Evolutionary conservation across 805 yeast genomes (phyloP), one percentile per base, ranked within the genome.

Genomic region (Saccharomycopsis sp.): DNA sequence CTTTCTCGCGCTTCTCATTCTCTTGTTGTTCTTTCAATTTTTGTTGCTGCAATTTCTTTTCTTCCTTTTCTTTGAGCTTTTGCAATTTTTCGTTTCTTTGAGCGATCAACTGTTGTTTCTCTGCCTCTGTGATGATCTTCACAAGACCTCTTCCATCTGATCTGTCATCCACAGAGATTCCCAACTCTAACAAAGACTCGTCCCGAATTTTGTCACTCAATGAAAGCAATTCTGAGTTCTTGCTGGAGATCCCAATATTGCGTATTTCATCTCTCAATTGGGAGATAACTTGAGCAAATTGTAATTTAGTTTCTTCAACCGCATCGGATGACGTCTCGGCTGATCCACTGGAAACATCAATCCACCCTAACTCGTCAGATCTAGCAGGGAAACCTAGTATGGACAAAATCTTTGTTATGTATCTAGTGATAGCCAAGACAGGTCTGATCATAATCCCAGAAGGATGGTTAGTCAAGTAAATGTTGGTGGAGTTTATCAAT

Each of bases 111-210:
- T 86, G 92, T 44, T 74, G 76, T 68, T 81, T 82, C 68, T 92
- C 98, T 34, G 76, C 78, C 5, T 75, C 80, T 55, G 80, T 83
- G 62, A 94, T 75, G 65, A 92, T 87, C 71, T 94, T 94, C 51
- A 94, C 79, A 60, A 94, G 78, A n/a, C 84, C 79, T 65, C 80
- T 82, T 2, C 85, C 91, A 60, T 79, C 86, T 3, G 83, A 77
- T 66, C 97, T 83, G 71, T 94, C 99, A 69, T 92, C 98, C 57
- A 94, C 75, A 1, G 95, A 83, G 48, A 94, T 86, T 29, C 95
- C 94, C 61, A 91, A 73, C 24, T 82, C 78, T 60, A 90, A 73
- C 64, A 94, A 73, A 44, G 87, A 94, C 16, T 79, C 71, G 64
- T 85, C 83, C 65, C 99, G 81, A 21, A 94, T 70, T 4, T 75